Conservation (phyloP, 352 stramenopile species). For the Blastocystis sp. region DNA sequence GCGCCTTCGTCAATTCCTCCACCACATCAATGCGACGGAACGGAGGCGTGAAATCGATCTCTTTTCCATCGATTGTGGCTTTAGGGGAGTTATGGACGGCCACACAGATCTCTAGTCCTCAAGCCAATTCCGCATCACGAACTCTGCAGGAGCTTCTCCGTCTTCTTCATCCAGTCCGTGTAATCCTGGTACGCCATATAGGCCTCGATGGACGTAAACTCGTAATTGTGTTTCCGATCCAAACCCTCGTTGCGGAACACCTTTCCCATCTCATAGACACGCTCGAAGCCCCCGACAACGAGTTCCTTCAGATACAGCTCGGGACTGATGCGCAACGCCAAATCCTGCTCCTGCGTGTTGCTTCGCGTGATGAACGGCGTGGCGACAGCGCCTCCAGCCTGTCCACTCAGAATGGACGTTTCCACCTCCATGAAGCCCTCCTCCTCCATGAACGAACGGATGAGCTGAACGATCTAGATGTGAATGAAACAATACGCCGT, state of each 20-base stretch:
- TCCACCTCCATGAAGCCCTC: conserved; percentile 95
- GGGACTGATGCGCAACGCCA: conserved; percentile 94
- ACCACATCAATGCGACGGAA: conserved; percentile 94
- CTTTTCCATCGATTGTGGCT: background rate
- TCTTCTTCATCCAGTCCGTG: conserved; percentile 95
- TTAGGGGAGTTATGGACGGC: conserved; percentile 21
- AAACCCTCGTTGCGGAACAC: conserved; percentile 99
- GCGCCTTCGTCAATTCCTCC: conserved; percentile 79
- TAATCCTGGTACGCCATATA: conserved; percentile 98
- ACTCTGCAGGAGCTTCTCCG: conserved; percentile 81
- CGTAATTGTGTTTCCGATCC: conserved; percentile 94
- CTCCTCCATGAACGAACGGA: conserved; percentile 34
- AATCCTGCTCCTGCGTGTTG: conserved; percentile 92
- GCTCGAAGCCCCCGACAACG: conserved; percentile 94
- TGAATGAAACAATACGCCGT: conserved; percentile 74
- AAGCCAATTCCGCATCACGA: background rate
- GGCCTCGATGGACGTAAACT: conserved; percentile 97
- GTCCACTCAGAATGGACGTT: conserved; percentile 94
- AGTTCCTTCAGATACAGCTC: conserved; percentile 96
- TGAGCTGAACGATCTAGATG: conserved; percentile 89
- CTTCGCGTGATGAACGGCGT: conserved; percentile 95
- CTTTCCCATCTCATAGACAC: conserved; percentile 96
- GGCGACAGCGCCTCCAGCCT: conserved; percentile 91
- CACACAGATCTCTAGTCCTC: conserved; percentile 20
- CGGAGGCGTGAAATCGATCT: conserved; percentile 89